These are phyloP conservation scores for Astragalus membranaceus DNA, from an alignment of 306 rosid species.

Conservation along the genomic window DNA sequence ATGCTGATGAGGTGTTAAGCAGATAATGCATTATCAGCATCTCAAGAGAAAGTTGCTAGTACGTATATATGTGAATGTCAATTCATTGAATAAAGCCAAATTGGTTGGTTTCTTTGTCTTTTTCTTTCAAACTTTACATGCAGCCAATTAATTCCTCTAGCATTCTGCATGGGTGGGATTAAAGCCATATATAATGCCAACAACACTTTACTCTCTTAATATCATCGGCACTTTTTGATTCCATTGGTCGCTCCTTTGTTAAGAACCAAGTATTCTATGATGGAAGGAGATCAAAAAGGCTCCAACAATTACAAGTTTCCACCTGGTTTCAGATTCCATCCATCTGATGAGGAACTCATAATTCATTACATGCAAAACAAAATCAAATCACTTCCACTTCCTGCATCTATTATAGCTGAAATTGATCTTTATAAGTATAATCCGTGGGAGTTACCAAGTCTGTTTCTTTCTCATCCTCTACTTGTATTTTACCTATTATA, in stretches of 20 bases:
- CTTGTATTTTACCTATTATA: slow-evolving; percentile 2
- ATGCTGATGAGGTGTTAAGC: slow-evolving; percentile 27
- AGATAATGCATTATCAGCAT: background rate
- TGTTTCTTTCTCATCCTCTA: slow-evolving; percentile 25
- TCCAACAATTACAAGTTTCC: slow-evolving; percentile 39
- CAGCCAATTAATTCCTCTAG: slow-evolving; percentile 27
- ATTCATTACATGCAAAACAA: slow-evolving; percentile 61
- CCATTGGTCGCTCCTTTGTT: slow-evolving; percentile 28
- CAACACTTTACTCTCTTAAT: slow-evolving; percentile 16
- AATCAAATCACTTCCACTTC: slow-evolving; percentile 56
- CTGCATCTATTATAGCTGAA: slow-evolving; percentile 61
- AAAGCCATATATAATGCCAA: slow-evolving; percentile 26
- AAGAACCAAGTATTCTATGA: slow-evolving; percentile 23
- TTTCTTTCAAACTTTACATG: slow-evolving; percentile 31
- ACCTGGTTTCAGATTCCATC: slow-evolving; percentile 80
- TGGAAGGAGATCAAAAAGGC: slow-evolving; percentile 35
- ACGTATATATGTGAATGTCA: slow-evolving; percentile 22
- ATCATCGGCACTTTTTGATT: slow-evolving; percentile 33
- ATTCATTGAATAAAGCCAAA: slow-evolving; percentile 30
- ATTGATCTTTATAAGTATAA: slow-evolving; percentile 53
- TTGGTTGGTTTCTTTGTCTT: slow-evolving; percentile 29
- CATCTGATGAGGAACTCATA: slow-evolving; percentile 83
- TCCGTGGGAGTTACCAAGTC: slow-evolving; percentile 83
- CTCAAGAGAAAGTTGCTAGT: slow-evolving; percentile 9
- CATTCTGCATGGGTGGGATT: slow-evolving; percentile 50